Evolutionary conservation across 2,329 filamentous ascomycete species (phyloP).

Genomic region (Raffaelea albimanens): DNA sequence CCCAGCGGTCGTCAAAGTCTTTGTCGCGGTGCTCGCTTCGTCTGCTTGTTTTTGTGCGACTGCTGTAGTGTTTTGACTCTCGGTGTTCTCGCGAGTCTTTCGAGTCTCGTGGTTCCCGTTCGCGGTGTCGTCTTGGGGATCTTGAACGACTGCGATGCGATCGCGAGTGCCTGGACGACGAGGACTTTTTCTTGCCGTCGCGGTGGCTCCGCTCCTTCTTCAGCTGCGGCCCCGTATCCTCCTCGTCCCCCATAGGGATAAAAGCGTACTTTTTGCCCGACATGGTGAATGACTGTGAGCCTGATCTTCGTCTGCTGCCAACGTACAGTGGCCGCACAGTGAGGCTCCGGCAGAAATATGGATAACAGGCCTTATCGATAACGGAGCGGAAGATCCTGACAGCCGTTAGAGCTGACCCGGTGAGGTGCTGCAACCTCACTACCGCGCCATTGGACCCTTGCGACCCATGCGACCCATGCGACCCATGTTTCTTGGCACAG

Average conservation of each 20-base stretch:
- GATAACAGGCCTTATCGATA: slow-evolving; percentile 8
- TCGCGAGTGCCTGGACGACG: slow-evolving; percentile 16
- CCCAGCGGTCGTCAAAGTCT: slow-evolving; percentile 72
- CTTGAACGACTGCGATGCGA: slow-evolving; percentile 18
- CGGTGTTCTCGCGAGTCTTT: background rate
- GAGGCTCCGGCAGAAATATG: too few species aligned
- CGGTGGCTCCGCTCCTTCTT: slow-evolving; percentile 37
- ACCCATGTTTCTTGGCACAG: too few species aligned
- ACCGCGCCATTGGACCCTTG: too few species aligned
- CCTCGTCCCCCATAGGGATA: slow-evolving; percentile 53
- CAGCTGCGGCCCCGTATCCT: slow-evolving; percentile 36
- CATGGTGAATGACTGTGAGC: too few species aligned
- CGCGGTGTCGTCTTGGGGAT: slow-evolving; percentile 15
- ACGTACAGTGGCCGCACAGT: too few species aligned
- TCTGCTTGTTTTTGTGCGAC: slow-evolving; percentile 26
- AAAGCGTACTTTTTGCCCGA: slow-evolving; percentile 54
- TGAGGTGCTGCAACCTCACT: too few species aligned
- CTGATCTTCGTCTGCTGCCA: too few species aligned
- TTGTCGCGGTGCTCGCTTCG: slow-evolving; percentile 20
- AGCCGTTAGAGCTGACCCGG: background rate
- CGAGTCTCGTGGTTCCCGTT: slow-evolving; percentile 1
- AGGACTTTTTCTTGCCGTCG: slow-evolving; percentile 28
- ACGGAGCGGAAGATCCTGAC: slow-evolving; percentile 6
- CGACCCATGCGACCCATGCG: too few species aligned
- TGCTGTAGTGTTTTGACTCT: slow-evolving; percentile 27